Base-by-base conservation (phyloP, 331 rosid genomes). In the Dryas integrifolia region DNA sequence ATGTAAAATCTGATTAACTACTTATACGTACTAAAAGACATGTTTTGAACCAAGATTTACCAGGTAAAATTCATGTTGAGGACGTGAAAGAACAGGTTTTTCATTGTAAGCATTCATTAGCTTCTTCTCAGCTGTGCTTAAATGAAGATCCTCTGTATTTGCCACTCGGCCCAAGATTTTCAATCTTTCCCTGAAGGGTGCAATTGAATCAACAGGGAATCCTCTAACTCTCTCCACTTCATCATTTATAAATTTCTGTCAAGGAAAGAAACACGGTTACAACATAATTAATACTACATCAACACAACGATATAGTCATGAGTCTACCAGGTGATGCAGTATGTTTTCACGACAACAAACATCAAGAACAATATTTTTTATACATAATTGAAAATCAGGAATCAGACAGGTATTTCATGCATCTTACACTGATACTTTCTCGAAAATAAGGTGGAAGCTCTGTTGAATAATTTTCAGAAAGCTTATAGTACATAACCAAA, bases 221-320 rank as follows among this genome's bases (percentile, higher is more conserved):
- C 96, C 92, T 86, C 82, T 88, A 59, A 95, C 97, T 81, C 97
- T 89, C 87, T 95, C 99, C 67, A 89, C 99, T 80, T 95, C 99
- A 49, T 95, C 99, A 9, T 95, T 85, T 78, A 95, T 84, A 58
- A 95, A 63, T 85, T 81, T 95, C 99, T 95, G 92, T 61, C 78
- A 35, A 78, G 81, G 46, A 75, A 66, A 5, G 39, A 76, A 78
- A 63, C 68, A 68, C 48, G 58, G 3, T 51, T 47, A 76, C 9
- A 56, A 5, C 4, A 24, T 35, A 7, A 48, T 77, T 60, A 75
- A 21, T 39, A 26, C 35, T 5, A 9, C 21, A 30, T 18, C 45
- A 74, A 8, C 60, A 45, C 7, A 49, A 59, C 0, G 16, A 52
- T 3, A 7, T 7, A 2, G 41, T 61, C 57, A 47, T 1, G 45